A percentile compares a stretch with the other conserved stretches of the same genome.
Conservation (phyloP, 306 rosid genomes). For the Corylus americana region DNA sequence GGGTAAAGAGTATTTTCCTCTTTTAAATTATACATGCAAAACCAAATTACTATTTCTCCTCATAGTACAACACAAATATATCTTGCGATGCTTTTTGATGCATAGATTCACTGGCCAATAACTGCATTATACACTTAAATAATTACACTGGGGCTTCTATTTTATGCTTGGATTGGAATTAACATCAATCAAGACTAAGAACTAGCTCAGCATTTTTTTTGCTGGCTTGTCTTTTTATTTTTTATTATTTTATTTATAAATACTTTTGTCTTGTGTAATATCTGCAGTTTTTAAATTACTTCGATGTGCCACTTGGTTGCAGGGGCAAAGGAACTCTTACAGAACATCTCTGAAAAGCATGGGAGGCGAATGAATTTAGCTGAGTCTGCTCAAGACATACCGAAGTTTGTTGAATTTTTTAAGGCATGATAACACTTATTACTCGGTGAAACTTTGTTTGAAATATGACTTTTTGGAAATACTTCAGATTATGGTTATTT, state of each 20-base stretch:
- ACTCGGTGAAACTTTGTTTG: conserved; percentile 13
- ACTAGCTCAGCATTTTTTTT: background rate
- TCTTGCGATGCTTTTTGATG: background rate
- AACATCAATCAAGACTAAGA: background rate
- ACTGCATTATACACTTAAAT: background rate
- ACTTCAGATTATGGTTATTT: background rate
- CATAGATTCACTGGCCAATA: background rate
- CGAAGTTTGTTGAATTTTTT: conserved; percentile 64
- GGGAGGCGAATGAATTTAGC: conserved; percentile 77
- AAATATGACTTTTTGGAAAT: background rate
- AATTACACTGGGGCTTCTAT: background rate
- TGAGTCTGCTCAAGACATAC: conserved; percentile 83
- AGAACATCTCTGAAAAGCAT: conserved; percentile 86
- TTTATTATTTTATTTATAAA: background rate
- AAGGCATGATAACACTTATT: conserved; percentile 60
- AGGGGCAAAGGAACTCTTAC: conserved; percentile 92
- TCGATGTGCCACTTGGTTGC: conserved; percentile 28
- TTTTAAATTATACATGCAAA: background rate
- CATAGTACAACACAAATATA: background rate
- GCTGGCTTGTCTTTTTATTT: background rate
- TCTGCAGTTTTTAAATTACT: background rate
- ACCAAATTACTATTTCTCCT: background rate
- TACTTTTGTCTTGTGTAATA: background rate
- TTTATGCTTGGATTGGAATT: background rate
- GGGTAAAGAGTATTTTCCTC: background rate